Evolutionary conservation across 768 basidiomycete genomes (phyloP), one percentile per base, ranked within the genome.

Genomic region (Coprinellus aureogranulatus): DNA sequence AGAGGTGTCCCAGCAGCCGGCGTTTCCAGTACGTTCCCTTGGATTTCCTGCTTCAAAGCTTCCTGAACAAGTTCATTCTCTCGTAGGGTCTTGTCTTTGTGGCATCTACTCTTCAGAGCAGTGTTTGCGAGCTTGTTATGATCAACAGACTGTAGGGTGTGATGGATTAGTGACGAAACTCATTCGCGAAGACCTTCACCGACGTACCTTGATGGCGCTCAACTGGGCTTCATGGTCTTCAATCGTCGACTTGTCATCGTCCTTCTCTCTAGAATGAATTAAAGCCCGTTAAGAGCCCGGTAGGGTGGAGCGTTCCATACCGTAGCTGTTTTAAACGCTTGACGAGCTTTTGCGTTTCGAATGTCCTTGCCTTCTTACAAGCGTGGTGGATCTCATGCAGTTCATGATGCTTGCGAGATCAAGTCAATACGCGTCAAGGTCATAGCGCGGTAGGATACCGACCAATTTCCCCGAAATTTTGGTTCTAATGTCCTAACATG

Each of bases 311-410:
- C 14, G 14, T 14, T 6, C 37, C 14, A 39, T 60, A 90, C 90
- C 88, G 75, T 27, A 87, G 69, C 25, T 77, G 79, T 69, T 90
- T 93, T 27, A 94, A 73, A 70, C 83, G 86, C 77, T 93, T 95
- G 57, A 94, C 81, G n/a, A 88, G 71, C 67, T 88, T 89, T 69
- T 88, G 90, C 0, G 82, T 83, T 73, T 96, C 94, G 59, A 91
- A 90, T 0, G 81, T 73, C 67, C 85, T 91, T 10, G 89, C 88
- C 65, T 88, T 91, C 75, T 92, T 95, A 27, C 88, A 83, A 4
- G 87, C 82, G 63, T 89, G 89, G 61, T 81, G 80, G 9, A 90
- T 81, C 62, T 89, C 87, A 67, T 83, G 88, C 50, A 89, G 67
- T 57, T 82, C 82, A 67, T 90, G 90, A 64, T 90, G 85, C 94